Evolutionary conservation across 2,329 filamentous ascomycete genomes (phyloP), one percentile per base, ranked within the genome.

Genomic region (Ophiostoma quercus): DNA sequence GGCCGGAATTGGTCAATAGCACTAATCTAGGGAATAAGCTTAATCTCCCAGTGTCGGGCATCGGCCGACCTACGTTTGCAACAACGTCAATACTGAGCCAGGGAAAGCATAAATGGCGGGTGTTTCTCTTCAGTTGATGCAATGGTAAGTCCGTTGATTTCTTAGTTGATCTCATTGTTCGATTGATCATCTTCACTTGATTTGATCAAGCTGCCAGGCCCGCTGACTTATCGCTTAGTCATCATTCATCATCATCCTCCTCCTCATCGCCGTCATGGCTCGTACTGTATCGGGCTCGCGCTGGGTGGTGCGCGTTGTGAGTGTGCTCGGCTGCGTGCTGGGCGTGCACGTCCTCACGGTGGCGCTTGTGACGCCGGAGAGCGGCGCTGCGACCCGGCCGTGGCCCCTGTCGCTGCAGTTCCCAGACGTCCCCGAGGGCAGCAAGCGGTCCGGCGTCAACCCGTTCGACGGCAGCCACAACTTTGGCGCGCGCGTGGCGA

Each of bases 301-400:
- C 62, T 74, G 71, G 71, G 70, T 66, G 9, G 67, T 57, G 14
- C 68, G 69, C 60, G 12, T 70, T 32, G 69, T 72, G 68, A 37
- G 37, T 60, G 57, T 41, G 19, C 16, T 72, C 62, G 68, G 41
- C 19, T 22, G 73, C 66, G 8, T 71, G 2, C 66, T 74, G 34
- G 66, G 57, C 29, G 29, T 69, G 41, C 63, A 71, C 39, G 19
- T 71, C 32, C 29, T 73, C 5, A 41, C 34, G 11, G 32, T 68
- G 6, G 67, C 68, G 8, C 12, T 70, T 12, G 19, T 39, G 6
- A 1, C 39, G 32, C 32, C 62, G 8, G 29, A 11, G 51, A 69
- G n/a, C 25, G 51, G 43, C 25, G 37, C 39, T 3, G 34, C 47
- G 22, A 41, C 51, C 19, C 63, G 71, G 29, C 67, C 68, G 5